Evolutionary conservation across 176 grass and related monocot genomes (phyloP).

Genomic region (Guadua angustifolia): DNA sequence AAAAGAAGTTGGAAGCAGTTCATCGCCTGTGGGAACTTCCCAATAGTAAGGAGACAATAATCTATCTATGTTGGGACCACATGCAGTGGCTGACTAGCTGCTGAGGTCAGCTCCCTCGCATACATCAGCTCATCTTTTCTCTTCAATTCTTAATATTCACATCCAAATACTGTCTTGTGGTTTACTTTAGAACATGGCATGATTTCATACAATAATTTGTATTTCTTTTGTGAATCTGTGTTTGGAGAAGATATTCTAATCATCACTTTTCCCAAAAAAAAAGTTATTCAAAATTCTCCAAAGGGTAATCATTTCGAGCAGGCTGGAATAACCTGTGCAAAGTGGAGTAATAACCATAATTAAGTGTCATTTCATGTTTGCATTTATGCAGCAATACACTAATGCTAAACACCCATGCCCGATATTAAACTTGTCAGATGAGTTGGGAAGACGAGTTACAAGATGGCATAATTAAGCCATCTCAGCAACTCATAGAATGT

Average conservation of each 20-base stretch:
- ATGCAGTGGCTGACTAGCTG: not conserved
- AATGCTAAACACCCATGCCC: not conserved
- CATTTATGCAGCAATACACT: not conserved
- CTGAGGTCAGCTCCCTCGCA: not conserved
- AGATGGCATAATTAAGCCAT: not conserved
- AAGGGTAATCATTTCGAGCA: constrained; percentile 2
- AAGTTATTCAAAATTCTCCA: not conserved
- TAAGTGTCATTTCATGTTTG: not conserved
- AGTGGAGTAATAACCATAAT: constrained; percentile 3
- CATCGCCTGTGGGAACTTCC: not conserved
- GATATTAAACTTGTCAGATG: not conserved
- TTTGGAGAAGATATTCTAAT: not conserved
- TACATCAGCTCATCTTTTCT: not conserved
- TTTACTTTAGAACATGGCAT: not conserved
- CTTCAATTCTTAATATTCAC: not conserved
- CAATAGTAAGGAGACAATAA: not conserved
- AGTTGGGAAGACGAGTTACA: not conserved
- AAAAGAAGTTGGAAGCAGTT: constrained; percentile 8
- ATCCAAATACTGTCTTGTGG: not conserved
- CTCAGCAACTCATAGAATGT: not conserved
- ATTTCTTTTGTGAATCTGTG: not conserved
- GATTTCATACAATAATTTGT: not conserved
- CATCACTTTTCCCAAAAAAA: not conserved
- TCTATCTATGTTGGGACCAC: not conserved
- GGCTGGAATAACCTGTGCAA: not conserved